These are phyloP conservation scores for Phytophthora hybrid DNA, from an alignment of 352 stramenopile species.

Conservation along the genomic window DNA sequence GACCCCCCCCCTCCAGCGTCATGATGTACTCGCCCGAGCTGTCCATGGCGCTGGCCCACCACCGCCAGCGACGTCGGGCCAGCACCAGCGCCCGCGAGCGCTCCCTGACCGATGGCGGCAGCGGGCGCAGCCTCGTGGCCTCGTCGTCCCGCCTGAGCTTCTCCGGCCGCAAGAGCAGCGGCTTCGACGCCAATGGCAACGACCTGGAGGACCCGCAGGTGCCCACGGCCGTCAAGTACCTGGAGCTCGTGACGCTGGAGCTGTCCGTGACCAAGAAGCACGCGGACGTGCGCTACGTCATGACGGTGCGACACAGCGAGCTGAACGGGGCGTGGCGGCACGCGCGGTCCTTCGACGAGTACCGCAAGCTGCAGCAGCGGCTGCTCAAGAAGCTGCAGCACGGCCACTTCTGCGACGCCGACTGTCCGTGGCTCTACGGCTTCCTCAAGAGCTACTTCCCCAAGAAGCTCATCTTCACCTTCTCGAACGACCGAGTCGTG, in stretches of 20 bases:
- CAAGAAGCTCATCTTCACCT: constrained; percentile 68
- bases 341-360: constrained; percentile 75
- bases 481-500: constrained; percentile 53
- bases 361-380: constrained; percentile 71
- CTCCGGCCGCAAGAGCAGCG: constrained; percentile 33
- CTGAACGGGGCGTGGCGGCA: constrained; percentile 56
- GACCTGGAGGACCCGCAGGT: constrained; percentile 42
- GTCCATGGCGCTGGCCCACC: constrained; percentile 33
- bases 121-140: constrained; percentile 7
- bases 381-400: constrained; percentile 70
- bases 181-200: constrained; percentile 33
- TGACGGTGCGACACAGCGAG: constrained; percentile 53
- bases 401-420: constrained; percentile 77
- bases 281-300: constrained; percentile 66
- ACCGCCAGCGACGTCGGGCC: constrained; percentile 31
- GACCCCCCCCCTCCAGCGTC: constrained; percentile 1
- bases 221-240: constrained; percentile 53
- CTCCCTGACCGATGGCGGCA: constrained; percentile 35
- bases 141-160: constrained; percentile 18
- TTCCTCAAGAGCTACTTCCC: constrained; percentile 86
- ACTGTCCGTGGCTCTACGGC: constrained; percentile 77
- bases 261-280: constrained; percentile 60
- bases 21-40: constrained; percentile 51
- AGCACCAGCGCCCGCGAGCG: constrained; percentile 39
- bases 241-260: constrained; percentile 60